phyloP scores from a whole-genome alignment of 2,329 filamentous ascomycete species.

The Xylariaceae sp. region DNA sequence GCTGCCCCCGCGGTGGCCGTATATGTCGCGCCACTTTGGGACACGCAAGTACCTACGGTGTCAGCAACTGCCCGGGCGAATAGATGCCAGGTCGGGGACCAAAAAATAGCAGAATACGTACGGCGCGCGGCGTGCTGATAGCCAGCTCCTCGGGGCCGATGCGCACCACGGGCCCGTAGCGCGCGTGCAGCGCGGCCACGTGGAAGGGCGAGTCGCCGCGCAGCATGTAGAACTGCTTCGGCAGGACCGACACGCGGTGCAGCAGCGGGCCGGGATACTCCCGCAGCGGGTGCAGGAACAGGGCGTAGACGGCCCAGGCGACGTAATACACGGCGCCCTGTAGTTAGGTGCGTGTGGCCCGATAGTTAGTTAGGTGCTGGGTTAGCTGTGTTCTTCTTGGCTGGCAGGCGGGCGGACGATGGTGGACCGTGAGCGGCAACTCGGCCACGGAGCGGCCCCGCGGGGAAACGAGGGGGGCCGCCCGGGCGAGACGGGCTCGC shows the following conservation, averaged over 20 bases:
- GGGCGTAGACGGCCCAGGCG: conserved; percentile 16
- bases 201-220: conserved; percentile 18
- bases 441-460: too few relatives aligned
- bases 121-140: conserved; percentile 29
- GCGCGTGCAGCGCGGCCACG: conserved; percentile 23
- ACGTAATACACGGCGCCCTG: conserved; percentile 13
- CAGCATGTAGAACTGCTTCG: conserved; percentile 15
- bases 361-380: too few relatives aligned
- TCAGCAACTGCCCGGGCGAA: too few relatives aligned
- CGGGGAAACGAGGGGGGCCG: too few relatives aligned
- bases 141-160: conserved; percentile 34
- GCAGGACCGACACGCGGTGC: conserved; percentile 16
- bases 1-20: conserved; percentile 27
- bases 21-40: conserved; percentile 36
- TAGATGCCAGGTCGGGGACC: too few relatives aligned
- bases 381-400: too few relatives aligned
- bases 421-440: too few relatives aligned
- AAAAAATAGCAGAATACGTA: too few relatives aligned
- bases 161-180: conserved; percentile 34
- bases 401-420: too few relatives aligned
- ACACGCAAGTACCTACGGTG: too few relatives aligned
- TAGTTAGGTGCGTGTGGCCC: conserved; percentile 1
- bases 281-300: conserved; percentile 22
- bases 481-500: too few relatives aligned
- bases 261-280: conserved; percentile 21